Percentiles rank a stretch among this genome's conserved stretches.
phyloP scores from a whole-genome alignment of 495 filamentous ascomycete genomes.

The Hyaloscypha hepaticicola region DNA sequence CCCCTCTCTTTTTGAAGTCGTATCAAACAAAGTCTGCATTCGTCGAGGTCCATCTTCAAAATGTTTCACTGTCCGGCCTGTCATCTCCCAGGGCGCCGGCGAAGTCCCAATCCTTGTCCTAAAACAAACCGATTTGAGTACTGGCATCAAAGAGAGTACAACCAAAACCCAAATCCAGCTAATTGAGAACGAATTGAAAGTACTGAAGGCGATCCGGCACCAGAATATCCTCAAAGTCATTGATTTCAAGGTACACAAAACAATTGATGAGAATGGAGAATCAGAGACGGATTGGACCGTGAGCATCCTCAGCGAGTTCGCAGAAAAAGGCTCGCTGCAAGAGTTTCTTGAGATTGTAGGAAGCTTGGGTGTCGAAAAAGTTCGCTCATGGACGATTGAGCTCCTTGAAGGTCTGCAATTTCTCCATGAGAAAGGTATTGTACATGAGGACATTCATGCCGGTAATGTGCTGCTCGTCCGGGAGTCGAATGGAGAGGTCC shows the following conservation, averaged over 20 bases:
- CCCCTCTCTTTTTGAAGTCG: slow-evolving; percentile 57
- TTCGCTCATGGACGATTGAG: slow-evolving; percentile 82
- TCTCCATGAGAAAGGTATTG: slow-evolving; percentile 72
- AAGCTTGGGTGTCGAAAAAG: slow-evolving; percentile 65
- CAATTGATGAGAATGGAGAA: slow-evolving; percentile 43
- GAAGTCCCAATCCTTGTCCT: slow-evolving; percentile 62
- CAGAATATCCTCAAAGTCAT: slow-evolving; percentile 74
- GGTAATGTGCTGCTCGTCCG: slow-evolving; percentile 71
- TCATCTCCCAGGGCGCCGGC: slow-evolving; percentile 45
- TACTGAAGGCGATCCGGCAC: slow-evolving; percentile 70
- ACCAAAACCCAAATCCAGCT: slow-evolving; percentile 67
- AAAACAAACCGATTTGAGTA: slow-evolving; percentile 62
- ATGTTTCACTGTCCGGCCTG: slow-evolving; percentile 67
- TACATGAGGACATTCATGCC: slow-evolving; percentile 77
- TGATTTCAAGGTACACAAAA: slow-evolving; percentile 69
- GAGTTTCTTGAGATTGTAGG: slow-evolving; percentile 79
- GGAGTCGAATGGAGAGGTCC: slow-evolving; percentile 54
- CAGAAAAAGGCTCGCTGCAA: slow-evolving; percentile 76
- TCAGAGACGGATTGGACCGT: slow-evolving; percentile 65
- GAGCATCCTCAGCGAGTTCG: slow-evolving; percentile 73
- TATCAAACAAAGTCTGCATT: slow-evolving; percentile 59
- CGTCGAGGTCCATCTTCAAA: slow-evolving; percentile 56
- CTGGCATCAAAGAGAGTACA: slow-evolving; percentile 53
- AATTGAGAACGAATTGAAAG: slow-evolving; percentile 68
- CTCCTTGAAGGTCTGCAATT: slow-evolving; percentile 88